Evolutionary conservation across 2,329 filamentous ascomycete species (phyloP).

Genomic region (Metarhizium robertsii): DNA sequence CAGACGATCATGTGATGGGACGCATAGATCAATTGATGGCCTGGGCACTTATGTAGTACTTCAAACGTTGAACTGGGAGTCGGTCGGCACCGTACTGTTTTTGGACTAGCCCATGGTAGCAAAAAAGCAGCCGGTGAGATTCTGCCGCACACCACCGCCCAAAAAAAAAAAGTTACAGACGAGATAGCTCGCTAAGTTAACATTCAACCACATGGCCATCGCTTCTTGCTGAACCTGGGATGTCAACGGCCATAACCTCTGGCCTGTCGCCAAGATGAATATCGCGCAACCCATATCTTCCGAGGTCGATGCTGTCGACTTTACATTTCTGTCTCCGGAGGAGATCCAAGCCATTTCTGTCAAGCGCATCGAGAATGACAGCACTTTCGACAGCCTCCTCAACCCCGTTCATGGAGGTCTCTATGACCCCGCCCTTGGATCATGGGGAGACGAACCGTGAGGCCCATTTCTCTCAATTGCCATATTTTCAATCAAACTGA

Average conservation of each 20-base stretch:
- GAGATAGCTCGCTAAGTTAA: background rate
- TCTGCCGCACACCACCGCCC: background rate
- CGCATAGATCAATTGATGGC: too few relatives aligned
- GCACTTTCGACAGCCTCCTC: slow-evolving; percentile 85
- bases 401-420: slow-evolving; percentile 86
- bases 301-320: slow-evolving; percentile 78
- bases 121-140: background rate
- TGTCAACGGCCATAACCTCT: background rate
- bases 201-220: background rate
- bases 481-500: slow-evolving; percentile 6
- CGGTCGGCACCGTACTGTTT: too few relatives aligned
- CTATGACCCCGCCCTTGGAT: slow-evolving; percentile 85
- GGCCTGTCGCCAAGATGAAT: slow-evolving; percentile 40
- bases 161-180: background rate
- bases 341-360: slow-evolving; percentile 89
- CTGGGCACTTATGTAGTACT: too few relatives aligned
- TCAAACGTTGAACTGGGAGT: too few relatives aligned
- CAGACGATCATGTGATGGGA: too few relatives aligned
- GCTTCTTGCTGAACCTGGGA: background rate
- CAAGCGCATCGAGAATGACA: slow-evolving; percentile 85
- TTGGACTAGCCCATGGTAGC: too few relatives aligned
- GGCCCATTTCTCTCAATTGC: slow-evolving; percentile 9
- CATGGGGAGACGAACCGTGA: slow-evolving; percentile 77
- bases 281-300: slow-evolving; percentile 76
- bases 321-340: slow-evolving; percentile 69